phyloP scores from a whole-genome alignment of 345 rosid genomes.

The Euphorbia lathyris region DNA sequence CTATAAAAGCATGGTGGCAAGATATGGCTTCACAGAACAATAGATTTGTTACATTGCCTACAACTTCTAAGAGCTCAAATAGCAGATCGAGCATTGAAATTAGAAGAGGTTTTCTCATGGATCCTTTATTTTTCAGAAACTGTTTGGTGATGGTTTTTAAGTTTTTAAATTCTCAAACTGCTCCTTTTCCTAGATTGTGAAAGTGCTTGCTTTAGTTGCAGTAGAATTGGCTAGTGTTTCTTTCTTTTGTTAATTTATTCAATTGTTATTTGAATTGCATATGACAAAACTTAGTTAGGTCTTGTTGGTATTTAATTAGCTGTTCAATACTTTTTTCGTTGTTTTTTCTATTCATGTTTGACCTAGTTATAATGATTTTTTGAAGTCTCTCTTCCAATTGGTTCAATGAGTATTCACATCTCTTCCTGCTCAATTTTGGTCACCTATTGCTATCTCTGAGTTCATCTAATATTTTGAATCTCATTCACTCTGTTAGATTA shows the following conservation, averaged over 20 bases:
- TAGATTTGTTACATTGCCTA: constrained; percentile 34
- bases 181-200: not conserved
- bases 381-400: not conserved
- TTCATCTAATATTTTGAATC: no score
- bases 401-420: not conserved
- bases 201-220: not conserved
- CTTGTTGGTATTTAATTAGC: no score
- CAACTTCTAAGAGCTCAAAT: constrained; percentile 27
- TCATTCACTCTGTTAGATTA: no score
- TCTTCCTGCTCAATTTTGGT: not conserved
- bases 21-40: constrained; percentile 64
- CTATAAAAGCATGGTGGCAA: constrained; percentile 93
- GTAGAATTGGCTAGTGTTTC: not conserved
- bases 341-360: not conserved
- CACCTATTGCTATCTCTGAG: no score
- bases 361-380: not conserved
- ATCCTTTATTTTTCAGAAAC: not conserved
- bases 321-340: not conserved
- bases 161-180: not conserved
- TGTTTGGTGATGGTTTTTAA: not conserved
- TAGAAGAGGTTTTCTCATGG: constrained; percentile 44
- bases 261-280: not conserved
- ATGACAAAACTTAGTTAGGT: not conserved
- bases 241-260: not conserved
- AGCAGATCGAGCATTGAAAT: constrained; percentile 23